Base-by-base conservation (phyloP, 768 basidiomycete genomes). In the Pleurotus sapidus region DNA sequence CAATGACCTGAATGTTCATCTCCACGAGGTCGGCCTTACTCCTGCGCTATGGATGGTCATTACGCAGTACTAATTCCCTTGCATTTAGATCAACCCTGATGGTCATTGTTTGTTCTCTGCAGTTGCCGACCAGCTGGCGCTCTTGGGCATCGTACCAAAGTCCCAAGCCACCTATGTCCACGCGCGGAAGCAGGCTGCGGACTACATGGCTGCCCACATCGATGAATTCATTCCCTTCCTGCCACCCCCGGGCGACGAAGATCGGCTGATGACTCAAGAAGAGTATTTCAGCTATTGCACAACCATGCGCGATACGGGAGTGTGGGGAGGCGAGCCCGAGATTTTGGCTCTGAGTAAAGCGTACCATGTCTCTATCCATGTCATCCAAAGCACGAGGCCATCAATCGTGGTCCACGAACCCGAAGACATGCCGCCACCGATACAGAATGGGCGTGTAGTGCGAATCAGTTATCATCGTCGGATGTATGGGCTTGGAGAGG, bases 291-390 rank as follows among this genome's bases (percentile, higher is more conserved):
- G 74, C 55, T 98, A 99, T 68, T 97, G 95, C 68, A 70, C 74
- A 56, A 77, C 80, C 9, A 86, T 99, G 25, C 85, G 86, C 42
- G 80, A 88, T 67, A 95, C 94, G 20, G 88, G 85, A n/a, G 82
- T 86, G 27, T 98, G 97, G 97, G 97, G 97, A 49, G 96, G 97
- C 37, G 95, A 98, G 74, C 95, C 94, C 5, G 97, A 98, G 79
- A 94, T 99, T 30, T 79, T 90, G 63, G 97, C 97, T 3, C 76
- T 98, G 14, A 88, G 89, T 67, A 79, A 88, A 50, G 84, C 86
- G 27, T 98, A 83, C 69, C 81, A 86, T 55, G 74, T 95, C 39
- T 89, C 95, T 0, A 95, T 99, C 49, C 88, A 96, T 68, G 90
- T 99, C 54, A 79, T 98, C 11, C 97, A 98, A 69, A 84, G 84